Percentiles rank a stretch among this genome's conserved stretches.
Conservation (phyloP, 495 filamentous ascomycete species). For the Penicillium soppii region DNA sequence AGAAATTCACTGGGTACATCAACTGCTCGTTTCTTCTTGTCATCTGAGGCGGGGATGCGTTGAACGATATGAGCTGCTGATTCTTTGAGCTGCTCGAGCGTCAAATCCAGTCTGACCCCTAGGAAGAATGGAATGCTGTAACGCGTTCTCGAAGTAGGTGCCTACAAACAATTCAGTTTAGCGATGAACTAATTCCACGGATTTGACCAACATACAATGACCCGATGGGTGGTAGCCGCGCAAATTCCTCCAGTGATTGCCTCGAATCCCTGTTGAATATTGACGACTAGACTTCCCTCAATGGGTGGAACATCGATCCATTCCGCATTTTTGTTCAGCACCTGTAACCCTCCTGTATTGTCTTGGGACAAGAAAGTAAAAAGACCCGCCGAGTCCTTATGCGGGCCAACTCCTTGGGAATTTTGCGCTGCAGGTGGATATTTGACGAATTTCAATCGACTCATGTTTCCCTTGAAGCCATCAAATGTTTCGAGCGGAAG, state of each 20-base stretch:
- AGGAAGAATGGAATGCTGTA: constrained; percentile 91
- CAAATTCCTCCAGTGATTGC: constrained; percentile 88
- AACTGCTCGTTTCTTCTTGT: constrained; percentile 37
- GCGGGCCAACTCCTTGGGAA: constrained; percentile 77
- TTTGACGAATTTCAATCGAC: constrained; percentile 92
- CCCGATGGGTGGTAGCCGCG: constrained; percentile 80
- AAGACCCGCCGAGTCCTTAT: constrained; percentile 81
- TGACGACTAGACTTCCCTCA: constrained; percentile 52
- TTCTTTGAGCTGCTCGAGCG: constrained; percentile 54
- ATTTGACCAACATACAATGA: constrained; percentile 39
- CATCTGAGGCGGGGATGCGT: constrained; percentile 34
- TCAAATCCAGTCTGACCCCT: constrained; percentile 76
- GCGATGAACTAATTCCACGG: not conserved
- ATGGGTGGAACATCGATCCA: constrained; percentile 52
- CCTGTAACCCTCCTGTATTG: constrained; percentile 47
- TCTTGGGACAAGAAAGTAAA: constrained; percentile 58
- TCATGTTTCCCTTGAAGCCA: constrained; percentile 81
- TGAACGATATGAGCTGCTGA: constrained; percentile 39
- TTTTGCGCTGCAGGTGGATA: constrained; percentile 72
- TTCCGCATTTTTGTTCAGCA: constrained; percentile 47
- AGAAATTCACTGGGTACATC: constrained; percentile 46
- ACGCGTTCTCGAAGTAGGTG: constrained; percentile 49
- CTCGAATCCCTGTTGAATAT: constrained; percentile 82
- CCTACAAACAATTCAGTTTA: constrained; percentile 13
- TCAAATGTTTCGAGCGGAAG: constrained; percentile 71